Evolutionary conservation across 192 early-diverging fungal species (phyloP), one percentile per base, ranked within the genome.

Genomic region (Podila minutissima): DNA sequence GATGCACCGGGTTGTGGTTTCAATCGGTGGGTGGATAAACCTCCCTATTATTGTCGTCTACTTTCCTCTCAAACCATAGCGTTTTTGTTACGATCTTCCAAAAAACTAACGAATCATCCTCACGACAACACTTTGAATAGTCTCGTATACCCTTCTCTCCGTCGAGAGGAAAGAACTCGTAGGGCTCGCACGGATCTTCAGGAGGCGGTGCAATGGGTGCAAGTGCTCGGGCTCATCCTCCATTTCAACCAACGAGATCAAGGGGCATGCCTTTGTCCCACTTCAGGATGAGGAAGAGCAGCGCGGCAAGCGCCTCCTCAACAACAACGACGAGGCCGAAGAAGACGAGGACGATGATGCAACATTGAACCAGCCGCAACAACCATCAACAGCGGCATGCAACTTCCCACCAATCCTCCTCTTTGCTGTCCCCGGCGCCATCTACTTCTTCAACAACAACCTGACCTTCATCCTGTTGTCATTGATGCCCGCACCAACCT

Each of bases 381-480:
- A 58, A 41, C 38, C 60, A 31, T 58, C 65, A 12, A 46, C 41
- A 6, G n/a, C 48, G 10, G 57, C 67, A 1, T 79, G 66, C 58
- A 57, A 31, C 8, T 41, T 72, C 28, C 76, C 76, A 8, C 60
- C 76, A 5, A 68, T 79, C 31, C 66, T 83, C 32, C 33, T 78
- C 15, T 83, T 83, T 38, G 71, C 75, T 8, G 75, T 83, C 20
- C 83, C 83, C 2, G 83, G 75, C 13, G 68, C 75, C 28, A 77
- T 74, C 32, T 83, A 83, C 50, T 83, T 83, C 57, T 71, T 83
- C 66, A 83, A 83, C 74, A 83, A 83, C 60, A 83, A 83, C 53
- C 59, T 83, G 28, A 71, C 75, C 5, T 83, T 83, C 28, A 38
- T 83, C 22, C 53, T 83, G 0, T 38, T 83, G 8, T 66, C 66